phyloP scores from a whole-genome alignment of 257 asterid species.

The Avicennia marina region DNA sequence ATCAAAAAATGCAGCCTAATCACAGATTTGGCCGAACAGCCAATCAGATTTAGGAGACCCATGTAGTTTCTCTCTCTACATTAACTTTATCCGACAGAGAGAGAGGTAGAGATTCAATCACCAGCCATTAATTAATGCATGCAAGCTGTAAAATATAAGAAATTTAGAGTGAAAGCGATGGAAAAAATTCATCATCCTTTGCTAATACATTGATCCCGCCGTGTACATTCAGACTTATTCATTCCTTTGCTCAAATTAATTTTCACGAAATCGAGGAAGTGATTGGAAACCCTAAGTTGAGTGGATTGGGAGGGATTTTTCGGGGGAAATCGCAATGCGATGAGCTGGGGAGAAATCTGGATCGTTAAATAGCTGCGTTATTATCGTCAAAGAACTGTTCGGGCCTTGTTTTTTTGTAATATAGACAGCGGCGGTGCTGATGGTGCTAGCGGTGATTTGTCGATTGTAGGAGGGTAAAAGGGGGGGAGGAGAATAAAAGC shows the following conservation, averaged over 20 bases:
- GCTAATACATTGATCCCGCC: slow-evolving; percentile 24
- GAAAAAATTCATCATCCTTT: slow-evolving; percentile 12
- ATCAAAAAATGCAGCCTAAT: too few species aligned
- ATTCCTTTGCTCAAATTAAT: slow-evolving; percentile 18
- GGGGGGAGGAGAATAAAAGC: slow-evolving; percentile 28
- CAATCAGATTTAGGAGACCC: neutral
- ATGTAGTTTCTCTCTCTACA: slow-evolving; percentile 34
- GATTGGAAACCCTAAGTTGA: slow-evolving; percentile 33
- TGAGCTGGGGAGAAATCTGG: slow-evolving; percentile 27
- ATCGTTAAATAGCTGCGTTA: slow-evolving; percentile 30
- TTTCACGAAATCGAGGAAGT: slow-evolving; percentile 13
- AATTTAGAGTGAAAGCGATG: neutral
- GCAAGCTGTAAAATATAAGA: slow-evolving; percentile 15
- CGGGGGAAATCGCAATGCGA: slow-evolving; percentile 23
- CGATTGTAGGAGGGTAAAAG: slow-evolving; percentile 24
- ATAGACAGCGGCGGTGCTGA: slow-evolving; percentile 23
- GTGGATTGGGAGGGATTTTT: slow-evolving; percentile 26
- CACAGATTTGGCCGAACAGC: neutral
- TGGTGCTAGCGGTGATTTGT: slow-evolving; percentile 29
- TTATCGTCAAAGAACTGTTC: slow-evolving; percentile 23
- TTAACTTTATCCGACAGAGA: slow-evolving; percentile 32
- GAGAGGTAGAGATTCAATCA: slow-evolving; percentile 36
- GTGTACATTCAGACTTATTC: slow-evolving; percentile 17
- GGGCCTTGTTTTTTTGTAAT: slow-evolving; percentile 15
- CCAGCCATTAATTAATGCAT: slow-evolving; percentile 22